Conservation (phyloP, 163 green algal genomes). For the Scenedesmus sp. region DNA sequence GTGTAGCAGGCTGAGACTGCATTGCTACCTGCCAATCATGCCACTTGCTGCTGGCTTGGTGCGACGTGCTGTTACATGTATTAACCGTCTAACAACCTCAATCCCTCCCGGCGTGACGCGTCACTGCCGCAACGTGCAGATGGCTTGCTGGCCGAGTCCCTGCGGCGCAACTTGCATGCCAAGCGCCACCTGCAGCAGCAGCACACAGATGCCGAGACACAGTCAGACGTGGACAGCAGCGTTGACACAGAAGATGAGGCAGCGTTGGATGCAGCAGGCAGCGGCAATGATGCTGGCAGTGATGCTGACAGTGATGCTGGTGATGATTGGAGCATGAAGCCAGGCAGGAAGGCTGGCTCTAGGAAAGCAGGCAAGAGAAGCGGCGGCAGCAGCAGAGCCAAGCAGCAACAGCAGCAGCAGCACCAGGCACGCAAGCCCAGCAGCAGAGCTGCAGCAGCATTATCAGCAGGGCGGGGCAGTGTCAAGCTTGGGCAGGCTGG, state of each 20-base stretch:
- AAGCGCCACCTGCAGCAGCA: slow-evolving; percentile 60
- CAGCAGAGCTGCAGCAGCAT: not conserved
- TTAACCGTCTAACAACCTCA: not conserved
- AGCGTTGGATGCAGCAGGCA: not conserved
- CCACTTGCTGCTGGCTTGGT: no score
- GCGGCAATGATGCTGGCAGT: not conserved
- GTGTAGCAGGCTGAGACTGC: no score
- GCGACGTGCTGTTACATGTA: no score
- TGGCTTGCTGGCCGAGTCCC: slow-evolving; percentile 52
- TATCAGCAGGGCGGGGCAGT: not conserved
- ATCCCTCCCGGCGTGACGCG: no score
- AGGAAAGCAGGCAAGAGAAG: slow-evolving; percentile 20
- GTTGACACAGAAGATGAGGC: not conserved
- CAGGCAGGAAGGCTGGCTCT: not conserved
- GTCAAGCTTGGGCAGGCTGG: not conserved
- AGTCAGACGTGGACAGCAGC: not conserved
- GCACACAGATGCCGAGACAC: not conserved
- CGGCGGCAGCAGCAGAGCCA: slow-evolving; percentile 15
- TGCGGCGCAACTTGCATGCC: slow-evolving; percentile 59
- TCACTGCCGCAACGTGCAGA: slow-evolving; percentile 12
- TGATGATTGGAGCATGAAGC: slow-evolving; percentile 27
- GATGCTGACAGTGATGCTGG: not conserved
- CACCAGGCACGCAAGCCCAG: not conserved
- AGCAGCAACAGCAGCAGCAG: not conserved
- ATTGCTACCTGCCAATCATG: no score